Evolutionary conservation across 352 stramenopile species (phyloP), one percentile per base, ranked within the genome.

Genomic region (Phytophthora litchii): DNA sequence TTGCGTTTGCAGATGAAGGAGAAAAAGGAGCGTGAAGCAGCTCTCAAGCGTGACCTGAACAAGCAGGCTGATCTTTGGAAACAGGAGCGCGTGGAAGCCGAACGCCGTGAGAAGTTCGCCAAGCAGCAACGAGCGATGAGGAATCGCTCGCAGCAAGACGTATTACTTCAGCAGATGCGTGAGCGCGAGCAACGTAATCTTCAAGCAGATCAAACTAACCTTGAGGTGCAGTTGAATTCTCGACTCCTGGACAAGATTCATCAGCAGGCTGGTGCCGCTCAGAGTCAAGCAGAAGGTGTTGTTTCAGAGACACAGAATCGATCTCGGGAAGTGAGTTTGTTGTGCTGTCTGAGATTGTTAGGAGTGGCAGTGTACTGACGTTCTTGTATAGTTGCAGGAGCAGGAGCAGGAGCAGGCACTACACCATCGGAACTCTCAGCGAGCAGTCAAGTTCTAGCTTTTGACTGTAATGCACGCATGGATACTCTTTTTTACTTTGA

Each of bases 51-150:
- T 12, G 85, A 94, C 13, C 58, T 90, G 16, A 76, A 90, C 73
- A 91, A 88, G 43, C 85, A 94, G 38, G 85, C 85, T 9, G 83
- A 92, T 56, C 66, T 94, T n/a, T 94, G 85, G 85, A 75, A 73
- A 36, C 75, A 83, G 27, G 82, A 94, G 19, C 78, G 81, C 5
- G 36, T 79, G 12, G 75, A 87, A 13, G 80, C 77, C 12, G 83
- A 94, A 25, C 67, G 70, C 17, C 53, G 66, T 3, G 80, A 94
- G 9, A 74, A 72, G 13, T 37, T 86, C 4, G 60, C 62, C 3
- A 73, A 77, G 13, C 72, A 87, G 53, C 78, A 92, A 57, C 80
- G 78, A 17, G 60, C 65, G 0, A 32, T 72, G 31, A 74, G 78
- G 14, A 88, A 89, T 48, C 54, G 70, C 27, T 78, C 71, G 7